These are phyloP conservation scores for Aspergillus indologenus DNA, from an alignment of 495 filamentous ascomycete genomes.

Conservation along the genomic window DNA sequence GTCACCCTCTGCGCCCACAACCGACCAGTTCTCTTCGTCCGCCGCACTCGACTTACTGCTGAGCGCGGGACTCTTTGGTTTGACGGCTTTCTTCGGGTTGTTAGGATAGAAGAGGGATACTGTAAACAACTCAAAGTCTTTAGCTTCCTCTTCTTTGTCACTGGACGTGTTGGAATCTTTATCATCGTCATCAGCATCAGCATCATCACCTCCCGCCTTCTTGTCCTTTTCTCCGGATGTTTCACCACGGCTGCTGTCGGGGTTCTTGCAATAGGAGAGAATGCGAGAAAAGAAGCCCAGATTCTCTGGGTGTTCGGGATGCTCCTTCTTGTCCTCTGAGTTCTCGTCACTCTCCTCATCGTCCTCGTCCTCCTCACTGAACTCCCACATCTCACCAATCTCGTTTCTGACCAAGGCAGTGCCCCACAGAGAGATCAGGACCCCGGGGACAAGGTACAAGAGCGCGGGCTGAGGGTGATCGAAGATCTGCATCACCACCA, in stretches of 20 bases:
- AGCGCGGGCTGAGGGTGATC: slow-evolving; percentile 87
- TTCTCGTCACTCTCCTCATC: slow-evolving; percentile 21
- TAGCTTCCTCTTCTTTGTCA: slow-evolving; percentile 12
- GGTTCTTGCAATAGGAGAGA: slow-evolving; percentile 20
- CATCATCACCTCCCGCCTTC: slow-evolving; percentile 12
- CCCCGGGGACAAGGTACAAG: slow-evolving; percentile 87
- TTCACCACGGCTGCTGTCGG: slow-evolving; percentile 6
- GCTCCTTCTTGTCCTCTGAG: slow-evolving; percentile 23
- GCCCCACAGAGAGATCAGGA: slow-evolving; percentile 72
- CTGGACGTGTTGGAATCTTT: slow-evolving; percentile 11
- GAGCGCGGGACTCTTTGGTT: slow-evolving; percentile 1
- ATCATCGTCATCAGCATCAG: slow-evolving; percentile 12
- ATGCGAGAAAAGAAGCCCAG: slow-evolving; percentile 31
- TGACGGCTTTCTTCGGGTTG: slow-evolving; percentile 21
- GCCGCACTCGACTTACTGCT: slow-evolving; percentile 4
- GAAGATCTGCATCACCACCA: slow-evolving; percentile 72
- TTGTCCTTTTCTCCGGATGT: slow-evolving; percentile 13
- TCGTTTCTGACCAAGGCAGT: slow-evolving; percentile 73
- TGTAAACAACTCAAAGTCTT: slow-evolving; percentile 29
- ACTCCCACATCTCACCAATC: slow-evolving; percentile 70
- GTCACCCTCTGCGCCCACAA: slow-evolving; percentile 22
- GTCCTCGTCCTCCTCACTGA: slow-evolving; percentile 58
- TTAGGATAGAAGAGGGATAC: slow-evolving; percentile 36
- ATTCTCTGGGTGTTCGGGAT: slow-evolving; percentile 20
- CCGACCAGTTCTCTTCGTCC: slow-evolving; percentile 25